phyloP scores from a whole-genome alignment of 352 stramenopile species.

The Thalassiosira livingstoniorum region DNA sequence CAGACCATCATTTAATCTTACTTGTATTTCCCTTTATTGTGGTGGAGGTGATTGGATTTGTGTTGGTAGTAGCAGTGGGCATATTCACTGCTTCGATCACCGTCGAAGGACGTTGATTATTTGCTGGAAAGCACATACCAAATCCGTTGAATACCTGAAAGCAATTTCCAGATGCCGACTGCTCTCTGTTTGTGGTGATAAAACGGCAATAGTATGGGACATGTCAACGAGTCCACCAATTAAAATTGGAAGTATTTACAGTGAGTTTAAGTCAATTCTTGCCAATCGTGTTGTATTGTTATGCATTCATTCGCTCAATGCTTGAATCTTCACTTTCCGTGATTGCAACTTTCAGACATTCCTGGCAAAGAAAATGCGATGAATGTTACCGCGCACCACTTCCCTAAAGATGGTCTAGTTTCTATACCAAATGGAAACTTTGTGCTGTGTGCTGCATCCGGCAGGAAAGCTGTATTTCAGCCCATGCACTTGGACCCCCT shows the following conservation, averaged over 20 bases:
- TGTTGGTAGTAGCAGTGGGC: constrained; percentile 42
- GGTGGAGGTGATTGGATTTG: constrained; percentile 45
- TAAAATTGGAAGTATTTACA: constrained; percentile 53
- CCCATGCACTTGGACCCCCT: constrained; percentile 2
- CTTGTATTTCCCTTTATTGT: constrained; percentile 37
- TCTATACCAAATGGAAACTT: constrained; percentile 40
- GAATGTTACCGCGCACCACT: constrained; percentile 40
- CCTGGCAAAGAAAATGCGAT: constrained; percentile 50
- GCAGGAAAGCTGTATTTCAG: constrained; percentile 53
- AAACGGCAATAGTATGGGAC: constrained; percentile 54
- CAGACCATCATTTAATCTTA: constrained; percentile 48
- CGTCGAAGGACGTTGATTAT: constrained; percentile 30
- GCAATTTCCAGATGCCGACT: constrained; percentile 41
- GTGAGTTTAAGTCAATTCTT: constrained; percentile 16
- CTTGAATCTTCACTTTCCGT: neutral
- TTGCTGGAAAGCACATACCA: constrained; percentile 55
- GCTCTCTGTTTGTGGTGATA: constrained; percentile 44
- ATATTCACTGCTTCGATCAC: constrained; percentile 55
- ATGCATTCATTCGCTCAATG: neutral
- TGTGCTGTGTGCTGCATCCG: constrained; percentile 34
- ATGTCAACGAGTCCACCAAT: constrained; percentile 37
- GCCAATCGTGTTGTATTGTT: neutral
- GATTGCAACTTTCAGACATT: constrained; percentile 23
- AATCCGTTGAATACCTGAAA: constrained; percentile 48
- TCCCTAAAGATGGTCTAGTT: constrained; percentile 44